Percentiles rank a stretch among this genome's conserved stretches.
Evolutionary conservation across 129 eudicot genomes (phyloP).

Genomic region (Heracleum sosnowskyi): DNA sequence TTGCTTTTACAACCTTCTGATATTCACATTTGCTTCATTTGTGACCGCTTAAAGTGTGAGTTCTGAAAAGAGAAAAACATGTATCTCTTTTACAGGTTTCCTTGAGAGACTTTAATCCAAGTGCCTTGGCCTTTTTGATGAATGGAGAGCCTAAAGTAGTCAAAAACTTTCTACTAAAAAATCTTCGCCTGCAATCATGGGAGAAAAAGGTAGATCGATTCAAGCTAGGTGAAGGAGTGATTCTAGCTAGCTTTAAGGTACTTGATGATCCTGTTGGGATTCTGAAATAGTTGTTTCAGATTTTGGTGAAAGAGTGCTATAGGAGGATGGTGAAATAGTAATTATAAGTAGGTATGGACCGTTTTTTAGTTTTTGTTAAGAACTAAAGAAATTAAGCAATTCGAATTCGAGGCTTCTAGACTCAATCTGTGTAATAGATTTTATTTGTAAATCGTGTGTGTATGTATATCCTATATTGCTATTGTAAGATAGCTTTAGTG

Average conservation of each 20-base stretch:
- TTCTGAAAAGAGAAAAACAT: neutral
- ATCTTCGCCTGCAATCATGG: constrained; percentile 84
- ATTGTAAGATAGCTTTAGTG: too few relatives aligned
- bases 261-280: constrained; percentile 71
- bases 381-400: too few relatives aligned
- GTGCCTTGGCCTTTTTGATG: constrained; percentile 93
- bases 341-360: too few relatives aligned
- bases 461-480: too few relatives aligned
- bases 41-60: neutral
- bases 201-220: constrained; percentile 86
- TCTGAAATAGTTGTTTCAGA: constrained; percentile 73
- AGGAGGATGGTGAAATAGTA: too few relatives aligned
- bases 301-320: constrained; percentile 96
- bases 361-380: too few relatives aligned
- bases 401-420: too few relatives aligned
- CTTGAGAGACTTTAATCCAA: constrained; percentile 89
- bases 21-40: neutral
- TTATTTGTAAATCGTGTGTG: too few relatives aligned
- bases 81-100: constrained; percentile 42
- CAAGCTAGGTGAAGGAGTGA: constrained; percentile 90
- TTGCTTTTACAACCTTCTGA: neutral
- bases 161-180: constrained; percentile 71
- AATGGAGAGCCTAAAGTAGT: constrained; percentile 93
- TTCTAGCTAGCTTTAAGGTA: constrained; percentile 98
- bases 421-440: too few relatives aligned